A percentile compares a stretch with the other conserved stretches of the same genome.
phyloP scores from a whole-genome alignment of 768 basidiomycete species.

The Gautieria morchelliformis region DNA sequence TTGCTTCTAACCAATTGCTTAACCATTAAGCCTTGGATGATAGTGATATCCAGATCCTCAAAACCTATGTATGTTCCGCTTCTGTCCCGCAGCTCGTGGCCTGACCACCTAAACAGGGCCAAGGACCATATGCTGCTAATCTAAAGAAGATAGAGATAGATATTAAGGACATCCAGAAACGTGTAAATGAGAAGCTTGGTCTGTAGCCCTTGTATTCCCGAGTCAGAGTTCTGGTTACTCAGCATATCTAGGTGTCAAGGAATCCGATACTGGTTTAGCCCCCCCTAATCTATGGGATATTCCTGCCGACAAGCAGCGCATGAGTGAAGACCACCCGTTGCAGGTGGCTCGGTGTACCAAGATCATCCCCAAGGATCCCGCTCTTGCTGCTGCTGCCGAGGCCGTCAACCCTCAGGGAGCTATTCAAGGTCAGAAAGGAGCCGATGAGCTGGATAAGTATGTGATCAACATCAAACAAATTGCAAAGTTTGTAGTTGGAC shows the following conservation, averaged over 20 bases:
- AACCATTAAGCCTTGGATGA: constrained; percentile 74
- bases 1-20: not conserved
- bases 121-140: constrained; percentile 90
- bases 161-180: constrained; percentile 92
- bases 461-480: constrained; percentile 99
- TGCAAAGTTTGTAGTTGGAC: constrained; percentile 96
- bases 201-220: constrained; percentile 11
- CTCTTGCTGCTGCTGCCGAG: constrained; percentile 66
- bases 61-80: constrained; percentile 73
- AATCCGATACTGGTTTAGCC: constrained; percentile 95
- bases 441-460: constrained; percentile 98
- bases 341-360: constrained; percentile 99
- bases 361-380: constrained; percentile 80
- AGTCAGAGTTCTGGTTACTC: not conserved
- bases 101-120: constrained; percentile 52
- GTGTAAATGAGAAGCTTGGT: constrained; percentile 97
- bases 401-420: constrained; percentile 73
- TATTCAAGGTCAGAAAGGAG: constrained; percentile 84
- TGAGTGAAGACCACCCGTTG: constrained; percentile 85
- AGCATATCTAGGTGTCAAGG: constrained; percentile 69
- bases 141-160: constrained; percentile 86
- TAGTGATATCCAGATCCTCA: constrained; percentile 96
- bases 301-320: constrained; percentile 82
- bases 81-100: not conserved
- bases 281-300: constrained; percentile 98